phyloP scores from a whole-genome alignment of 306 rosid genomes.

The barrel medic (Medicago truncatula) region MtrunA17r5.0-ANR NC_053047.1:5658501-5659000 shows the following conservation, averaged over 20 bases:
- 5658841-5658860: neutral
- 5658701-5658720: neutral
- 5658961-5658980: no score
- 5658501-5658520: neutral
- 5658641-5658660: neutral
- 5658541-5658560: neutral
- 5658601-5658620: neutral
- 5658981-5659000: no score
- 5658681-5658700: neutral
- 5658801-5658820: neutral
- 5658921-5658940: no score
- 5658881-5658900: no score
- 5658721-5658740: constrained; percentile 14
- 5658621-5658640: neutral
- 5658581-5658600: neutral
- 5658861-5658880: no score
- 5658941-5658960: no score
- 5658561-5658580: neutral
- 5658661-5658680: neutral
- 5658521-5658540: neutral
- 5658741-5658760: neutral
- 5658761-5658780: constrained; percentile 2
- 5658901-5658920: no score
- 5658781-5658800: neutral
- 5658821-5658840: neutral